Percentiles rank a stretch among this genome's conserved stretches.
Evolutionary conservation across 225 moss, liverwort and hornwort species (phyloP).

Genomic region (Physcomitrellopsis africana): DNA sequence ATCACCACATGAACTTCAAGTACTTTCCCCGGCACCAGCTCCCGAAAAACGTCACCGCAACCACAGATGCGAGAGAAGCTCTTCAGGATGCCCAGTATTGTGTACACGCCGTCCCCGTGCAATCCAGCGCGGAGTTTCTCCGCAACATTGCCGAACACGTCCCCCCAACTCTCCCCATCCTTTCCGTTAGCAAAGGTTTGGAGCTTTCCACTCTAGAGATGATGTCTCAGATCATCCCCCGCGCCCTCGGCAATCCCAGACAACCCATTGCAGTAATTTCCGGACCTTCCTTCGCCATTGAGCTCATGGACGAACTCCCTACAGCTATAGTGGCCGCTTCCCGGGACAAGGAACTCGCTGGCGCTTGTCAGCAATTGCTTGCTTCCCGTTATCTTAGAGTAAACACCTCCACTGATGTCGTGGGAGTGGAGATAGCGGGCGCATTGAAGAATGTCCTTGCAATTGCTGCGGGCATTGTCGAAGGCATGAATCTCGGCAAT

Average conservation of each 20-base stretch:
- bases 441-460: constrained; percentile 94
- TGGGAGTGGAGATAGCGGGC: constrained; percentile 97
- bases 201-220: constrained; percentile 90
- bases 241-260: constrained; percentile 80
- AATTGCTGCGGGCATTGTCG: constrained; percentile 93
- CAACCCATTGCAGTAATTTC: constrained; percentile 90
- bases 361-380: constrained; percentile 83
- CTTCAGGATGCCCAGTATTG: constrained; percentile 83
- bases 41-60: constrained; percentile 85
- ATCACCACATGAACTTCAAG: constrained; percentile 66
- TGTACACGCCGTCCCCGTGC: constrained; percentile 88
- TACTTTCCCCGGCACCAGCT: constrained; percentile 81
- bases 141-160: constrained; percentile 74
- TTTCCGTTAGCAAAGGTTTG: constrained; percentile 89
- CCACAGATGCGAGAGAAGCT: constrained; percentile 70
- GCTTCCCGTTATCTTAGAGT: constrained; percentile 86
- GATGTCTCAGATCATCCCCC: constrained; percentile 96
- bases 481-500: constrained; percentile 94
- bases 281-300: constrained; percentile 89
- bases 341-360: constrained; percentile 82
- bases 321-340: constrained; percentile 91
- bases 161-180: constrained; percentile 73
- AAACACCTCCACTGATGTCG: constrained; percentile 83
- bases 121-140: constrained; percentile 73
- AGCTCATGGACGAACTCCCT: constrained; percentile 94